Base-by-base conservation (phyloP, 495 filamentous ascomycete species). In the Pseudotulostoma volvatum region DNA sequence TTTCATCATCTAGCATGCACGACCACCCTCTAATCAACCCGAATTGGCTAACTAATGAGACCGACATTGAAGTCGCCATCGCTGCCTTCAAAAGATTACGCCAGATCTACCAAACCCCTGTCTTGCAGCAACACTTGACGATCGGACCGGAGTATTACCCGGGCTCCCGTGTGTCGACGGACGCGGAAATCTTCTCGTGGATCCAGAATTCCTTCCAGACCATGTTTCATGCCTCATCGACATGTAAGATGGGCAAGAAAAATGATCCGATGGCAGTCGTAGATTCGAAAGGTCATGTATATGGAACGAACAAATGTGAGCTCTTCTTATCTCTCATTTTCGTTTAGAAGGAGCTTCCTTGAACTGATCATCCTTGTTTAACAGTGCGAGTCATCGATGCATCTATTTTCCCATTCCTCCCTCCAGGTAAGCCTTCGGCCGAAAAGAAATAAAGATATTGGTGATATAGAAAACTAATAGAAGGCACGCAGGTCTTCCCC, bases 351-450 rank as follows among this genome's bases (percentile, higher is more conserved):
- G n/a, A n/a, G n/a, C n/a, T n/a, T n/a, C n/a, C n/a, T n/a, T n/a
- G n/a, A n/a, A n/a, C n/a, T n/a, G n/a, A n/a, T n/a, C n/a, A n/a
- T n/a, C n/a, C n/a, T n/a, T n/a, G n/a, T n/a, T n/a, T n/a, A n/a
- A n/a, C n/a, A n/a, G n/a, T n/a, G n/a, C 57, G 74, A 13, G 67
- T 78, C 9, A 71, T 79, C 2, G 76, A 81, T 55, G 70, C 69
- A 1, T 65, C 62, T 30, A 50, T 66, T 15, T 73, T 79, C 41
- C 67, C 75, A 0, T 50, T 78, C n/a, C 45, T 76, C 18, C 61
- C 63, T 1, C 72, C 75, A 0, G 73, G 71, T 0, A 70, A 76
- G 48, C 71, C 70, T 35, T n/a, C n/a, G n/a, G n/a, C n/a, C n/a
- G n/a, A n/a, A n/a, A n/a, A n/a, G n/a, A n/a, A n/a, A n/a, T n/a